These are phyloP conservation scores for Solanum boliviense DNA, from an alignment of 257 asterid species.

Conservation along the genomic window DNA sequence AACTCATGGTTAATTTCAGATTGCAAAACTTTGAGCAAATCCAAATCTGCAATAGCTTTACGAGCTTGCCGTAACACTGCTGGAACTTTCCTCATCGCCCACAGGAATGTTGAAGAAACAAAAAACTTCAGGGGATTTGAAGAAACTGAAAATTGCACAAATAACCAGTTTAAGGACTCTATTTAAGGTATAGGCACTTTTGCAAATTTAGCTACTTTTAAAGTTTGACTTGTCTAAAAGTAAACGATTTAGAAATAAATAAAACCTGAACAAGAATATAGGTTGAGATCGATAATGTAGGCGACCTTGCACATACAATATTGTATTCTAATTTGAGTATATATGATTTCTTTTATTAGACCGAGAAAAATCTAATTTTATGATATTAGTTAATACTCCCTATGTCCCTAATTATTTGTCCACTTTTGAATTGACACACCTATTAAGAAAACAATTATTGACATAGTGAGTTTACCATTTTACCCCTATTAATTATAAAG, in stretches of 20 bases:
- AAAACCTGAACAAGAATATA: neutral
- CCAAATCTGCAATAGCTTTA: slow-evolving; percentile 41
- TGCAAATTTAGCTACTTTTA: neutral
- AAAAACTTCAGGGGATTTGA: neutral
- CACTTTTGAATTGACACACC: no score
- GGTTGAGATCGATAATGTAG: neutral
- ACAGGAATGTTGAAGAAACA: neutral
- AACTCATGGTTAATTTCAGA: slow-evolving; percentile 69
- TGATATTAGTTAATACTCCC: no score
- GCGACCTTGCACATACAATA: neutral
- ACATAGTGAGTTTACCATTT: no score
- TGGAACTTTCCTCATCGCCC: slow-evolving; percentile 30
- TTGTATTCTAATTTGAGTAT: no score
- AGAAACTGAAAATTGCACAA: neutral
- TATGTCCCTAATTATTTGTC: no score
- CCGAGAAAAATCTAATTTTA: no score
- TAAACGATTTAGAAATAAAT: neutral
- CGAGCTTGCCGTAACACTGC: slow-evolving; percentile 32
- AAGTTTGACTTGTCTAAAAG: neutral
- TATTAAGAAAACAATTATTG: no score
- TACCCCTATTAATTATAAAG: no score
- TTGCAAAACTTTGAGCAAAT: slow-evolving; percentile 52
- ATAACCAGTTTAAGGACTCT: neutral
- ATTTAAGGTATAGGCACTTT: neutral
- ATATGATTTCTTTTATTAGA: no score